These are phyloP conservation scores for Dactylellina haptotyla DNA, from an alignment of 2,329 filamentous ascomycete species.

Conservation along the genomic window DNA sequence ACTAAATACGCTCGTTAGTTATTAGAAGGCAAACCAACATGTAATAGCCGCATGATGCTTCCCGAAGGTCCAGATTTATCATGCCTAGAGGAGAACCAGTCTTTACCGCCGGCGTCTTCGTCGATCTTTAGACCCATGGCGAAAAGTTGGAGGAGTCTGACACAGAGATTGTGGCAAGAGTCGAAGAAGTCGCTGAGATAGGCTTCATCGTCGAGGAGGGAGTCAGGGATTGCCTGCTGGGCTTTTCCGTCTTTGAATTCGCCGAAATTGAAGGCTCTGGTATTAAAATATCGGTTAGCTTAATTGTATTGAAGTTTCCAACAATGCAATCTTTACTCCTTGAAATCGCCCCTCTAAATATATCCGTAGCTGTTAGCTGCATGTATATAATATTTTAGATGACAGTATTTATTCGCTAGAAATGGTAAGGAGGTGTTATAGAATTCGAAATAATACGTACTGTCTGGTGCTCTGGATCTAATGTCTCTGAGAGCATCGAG, in stretches of 20 bases:
- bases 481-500: constrained; percentile 84
- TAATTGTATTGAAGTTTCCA: not conserved
- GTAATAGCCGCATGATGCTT: constrained; percentile 75
- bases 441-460: constrained; percentile 63
- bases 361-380: not conserved
- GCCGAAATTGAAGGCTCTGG: constrained; percentile 89
- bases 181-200: constrained; percentile 74
- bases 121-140: constrained; percentile 76
- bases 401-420: too few relatives aligned
- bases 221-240: constrained; percentile 78
- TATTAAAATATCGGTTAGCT: not conserved
- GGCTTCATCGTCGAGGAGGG: constrained; percentile 70
- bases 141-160: constrained; percentile 78
- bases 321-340: constrained; percentile 73
- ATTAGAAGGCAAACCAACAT: constrained; percentile 69
- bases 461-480: constrained; percentile 84
- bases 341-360: constrained; percentile 79
- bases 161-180: constrained; percentile 77
- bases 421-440: too few relatives aligned
- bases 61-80: constrained; percentile 67
- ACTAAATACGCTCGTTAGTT: too few relatives aligned
- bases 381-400: too few relatives aligned
- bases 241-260: constrained; percentile 75
- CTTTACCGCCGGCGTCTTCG: constrained; percentile 59
- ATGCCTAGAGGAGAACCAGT: constrained; percentile 73